Evolutionary conservation across 257 asterid genomes (phyloP), one percentile per base, ranked within the genome.

Genomic region (Galeopsis tetrahit): DNA sequence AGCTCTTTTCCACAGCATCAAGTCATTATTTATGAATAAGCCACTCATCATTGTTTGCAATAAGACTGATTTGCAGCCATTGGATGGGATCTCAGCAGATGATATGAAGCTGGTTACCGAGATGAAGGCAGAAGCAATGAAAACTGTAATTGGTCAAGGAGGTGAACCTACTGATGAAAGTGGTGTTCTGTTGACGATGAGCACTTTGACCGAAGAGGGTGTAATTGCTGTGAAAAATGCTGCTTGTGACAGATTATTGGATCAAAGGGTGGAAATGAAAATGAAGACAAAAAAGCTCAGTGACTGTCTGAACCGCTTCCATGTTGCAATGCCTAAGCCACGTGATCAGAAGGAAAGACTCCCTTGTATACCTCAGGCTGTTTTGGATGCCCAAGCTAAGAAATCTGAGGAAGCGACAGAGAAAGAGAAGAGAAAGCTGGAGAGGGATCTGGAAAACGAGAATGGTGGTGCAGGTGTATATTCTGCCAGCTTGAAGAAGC

Each of bases 401-500:
- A 53, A 81, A 78, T 89, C 86, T 2, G 92, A 78, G 62, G 85
- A 78, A 70, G 82, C 76, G 63, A 82, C 85, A 0, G 91, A 84
- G 83, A 88, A 88, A 55, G 86, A 85, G 80, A 87, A 79, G 75
- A 85, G 80, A 79, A 88, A 85, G 77, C 92, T 95, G 11, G 99
- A 95, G 85, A 89, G 68, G 78, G 99, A 95, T 81, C 77, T 95
- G 43, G 98, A 95, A 84, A 76, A 92, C 63, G 99, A 92, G 80
- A 95, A 92, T 78, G 99, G 99, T 36, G 99, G 99, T 76, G 99
- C 99, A 0, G 99, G 98, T 82, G 99, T 95, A 5, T 95, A 95
- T 83, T 95, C 99, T n/a, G 98, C 97, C 10, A 90, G 89, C 85
- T 77, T 95, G 89, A 95, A 72, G 58, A 95, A 95, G 88, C 82